Percentiles rank a stretch among this genome's conserved stretches.
Evolutionary conservation across 768 basidiomycete genomes (phyloP).

Genomic region (Lenzites betulinus): DNA sequence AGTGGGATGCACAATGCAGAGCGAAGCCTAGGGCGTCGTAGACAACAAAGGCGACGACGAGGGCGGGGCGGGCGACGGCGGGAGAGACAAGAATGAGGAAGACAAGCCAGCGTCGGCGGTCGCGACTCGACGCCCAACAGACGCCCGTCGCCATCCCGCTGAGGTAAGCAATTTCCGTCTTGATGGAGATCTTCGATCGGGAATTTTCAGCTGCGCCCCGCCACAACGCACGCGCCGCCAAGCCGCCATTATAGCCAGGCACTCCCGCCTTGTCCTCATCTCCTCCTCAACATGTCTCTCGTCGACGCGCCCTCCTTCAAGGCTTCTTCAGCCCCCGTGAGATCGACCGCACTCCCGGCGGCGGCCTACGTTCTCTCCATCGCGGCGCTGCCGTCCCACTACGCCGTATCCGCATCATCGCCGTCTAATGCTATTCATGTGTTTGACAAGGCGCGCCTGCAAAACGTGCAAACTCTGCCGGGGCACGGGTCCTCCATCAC

Average conservation of each 20-base stretch:
- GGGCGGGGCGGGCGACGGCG: conserved; percentile 27
- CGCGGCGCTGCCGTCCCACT: conserved; percentile 45
- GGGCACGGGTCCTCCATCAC: conserved; percentile 65
- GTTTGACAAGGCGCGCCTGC: conserved; percentile 61
- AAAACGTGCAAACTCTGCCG: conserved; percentile 44
- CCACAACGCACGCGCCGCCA: neutral
- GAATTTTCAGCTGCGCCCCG: conserved; percentile 2
- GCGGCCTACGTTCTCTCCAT: conserved; percentile 65
- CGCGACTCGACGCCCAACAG: conserved; percentile 1
- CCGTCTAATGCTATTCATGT: conserved; percentile 67
- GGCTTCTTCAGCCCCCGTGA: conserved; percentile 29
- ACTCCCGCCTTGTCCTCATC: conserved; percentile 5
- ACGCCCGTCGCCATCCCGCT: conserved; percentile 15
- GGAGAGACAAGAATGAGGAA: conserved; percentile 24
- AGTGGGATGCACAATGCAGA: conserved; percentile 21
- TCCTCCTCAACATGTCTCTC: conserved; percentile 32
- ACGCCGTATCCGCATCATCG: conserved; percentile 64
- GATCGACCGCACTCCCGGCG: conserved; percentile 38
- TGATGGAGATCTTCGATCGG: conserved; percentile 11
- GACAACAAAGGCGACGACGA: conserved; percentile 26
- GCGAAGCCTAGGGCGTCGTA: conserved; percentile 26
- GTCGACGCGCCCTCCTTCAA: conserved; percentile 34
- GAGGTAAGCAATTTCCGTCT: neutral
- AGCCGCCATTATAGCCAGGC: neutral
- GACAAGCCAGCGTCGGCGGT: conserved; percentile 12